Conservation (phyloP, 192 early-diverging fungal species). For the Umbelopsis sp. region DNA sequence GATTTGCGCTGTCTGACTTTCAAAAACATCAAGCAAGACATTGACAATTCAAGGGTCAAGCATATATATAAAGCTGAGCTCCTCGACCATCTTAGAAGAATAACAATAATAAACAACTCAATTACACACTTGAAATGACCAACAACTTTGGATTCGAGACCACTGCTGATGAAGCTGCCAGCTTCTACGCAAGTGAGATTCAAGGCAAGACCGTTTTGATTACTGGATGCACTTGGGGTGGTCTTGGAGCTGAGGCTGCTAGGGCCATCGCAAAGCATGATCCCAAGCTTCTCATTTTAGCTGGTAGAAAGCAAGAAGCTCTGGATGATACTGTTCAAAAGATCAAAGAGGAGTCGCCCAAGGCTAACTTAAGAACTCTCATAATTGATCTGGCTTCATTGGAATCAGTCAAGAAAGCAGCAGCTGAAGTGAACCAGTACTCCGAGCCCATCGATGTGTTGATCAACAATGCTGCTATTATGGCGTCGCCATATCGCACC, state of each 20-base stretch:
- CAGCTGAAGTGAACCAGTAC: not conserved
- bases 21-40: no score
- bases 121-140: not conserved
- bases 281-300: conserved; percentile 17
- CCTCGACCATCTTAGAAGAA: no score
- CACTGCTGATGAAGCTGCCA: not conserved
- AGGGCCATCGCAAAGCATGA: conserved; percentile 17
- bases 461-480: conserved; percentile 38
- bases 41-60: no score
- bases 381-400: not conserved
- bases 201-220: not conserved
- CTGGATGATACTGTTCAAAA: conserved; percentile 17
- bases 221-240: not conserved
- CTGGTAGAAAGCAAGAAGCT: conserved; percentile 9
- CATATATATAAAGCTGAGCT: no score
- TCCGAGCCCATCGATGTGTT: not conserved
- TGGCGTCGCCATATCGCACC: conserved; percentile 36
- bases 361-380: not conserved
- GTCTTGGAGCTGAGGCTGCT: conserved; percentile 14
- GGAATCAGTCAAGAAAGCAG: conserved; percentile 20
- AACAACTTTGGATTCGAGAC: not conserved
- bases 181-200: not conserved
- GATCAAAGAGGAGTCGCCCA: not conserved
- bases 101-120: not conserved
- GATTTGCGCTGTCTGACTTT: no score